Conservation (phyloP, 495 filamentous ascomycete species). For the Amniculicola lignicola region DNA sequence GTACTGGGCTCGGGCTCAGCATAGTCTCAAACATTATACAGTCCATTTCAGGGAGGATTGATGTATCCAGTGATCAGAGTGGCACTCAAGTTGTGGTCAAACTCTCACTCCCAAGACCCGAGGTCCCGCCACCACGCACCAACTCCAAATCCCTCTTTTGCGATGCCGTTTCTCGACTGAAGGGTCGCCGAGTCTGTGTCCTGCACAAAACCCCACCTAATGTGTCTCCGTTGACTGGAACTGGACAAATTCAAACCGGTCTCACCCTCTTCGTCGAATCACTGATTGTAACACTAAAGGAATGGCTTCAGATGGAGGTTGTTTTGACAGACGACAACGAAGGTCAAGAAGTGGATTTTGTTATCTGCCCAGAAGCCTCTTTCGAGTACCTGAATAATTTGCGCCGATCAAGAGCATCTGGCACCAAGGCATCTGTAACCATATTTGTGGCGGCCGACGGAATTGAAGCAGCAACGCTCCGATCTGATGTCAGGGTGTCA, state of each 20-base stretch:
- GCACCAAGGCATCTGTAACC: constrained; percentile 8
- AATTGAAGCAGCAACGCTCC: constrained; percentile 20
- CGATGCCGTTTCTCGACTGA: not conserved
- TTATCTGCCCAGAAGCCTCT: constrained; percentile 22
- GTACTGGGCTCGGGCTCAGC: constrained; percentile 40
- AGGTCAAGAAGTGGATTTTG: constrained; percentile 15
- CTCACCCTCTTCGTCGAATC: not conserved
- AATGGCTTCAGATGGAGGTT: constrained; percentile 15
- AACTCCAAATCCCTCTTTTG: not conserved
- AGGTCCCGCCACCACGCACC: not conserved
- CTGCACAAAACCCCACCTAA: not conserved
- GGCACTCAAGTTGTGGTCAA: constrained; percentile 34
- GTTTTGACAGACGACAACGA: constrained; percentile 8
- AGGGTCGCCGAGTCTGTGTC: constrained; percentile 14
- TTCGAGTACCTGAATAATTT: constrained; percentile 21
- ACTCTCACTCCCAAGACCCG: constrained; percentile 11
- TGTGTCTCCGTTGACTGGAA: not conserved
- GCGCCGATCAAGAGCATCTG: not conserved
- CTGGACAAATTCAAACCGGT: not conserved
- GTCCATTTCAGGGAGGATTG: constrained; percentile 31
- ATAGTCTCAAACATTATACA: constrained; percentile 39
- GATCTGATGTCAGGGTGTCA: constrained; percentile 16
- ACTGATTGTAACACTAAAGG: constrained; percentile 2
- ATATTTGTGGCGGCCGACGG: constrained; percentile 25
- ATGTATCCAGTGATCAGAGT: constrained; percentile 21